Percentiles rank a stretch among this genome's conserved stretches.
Conservation (phyloP, 257 asterid species). For the Ballota nigra region DNA sequence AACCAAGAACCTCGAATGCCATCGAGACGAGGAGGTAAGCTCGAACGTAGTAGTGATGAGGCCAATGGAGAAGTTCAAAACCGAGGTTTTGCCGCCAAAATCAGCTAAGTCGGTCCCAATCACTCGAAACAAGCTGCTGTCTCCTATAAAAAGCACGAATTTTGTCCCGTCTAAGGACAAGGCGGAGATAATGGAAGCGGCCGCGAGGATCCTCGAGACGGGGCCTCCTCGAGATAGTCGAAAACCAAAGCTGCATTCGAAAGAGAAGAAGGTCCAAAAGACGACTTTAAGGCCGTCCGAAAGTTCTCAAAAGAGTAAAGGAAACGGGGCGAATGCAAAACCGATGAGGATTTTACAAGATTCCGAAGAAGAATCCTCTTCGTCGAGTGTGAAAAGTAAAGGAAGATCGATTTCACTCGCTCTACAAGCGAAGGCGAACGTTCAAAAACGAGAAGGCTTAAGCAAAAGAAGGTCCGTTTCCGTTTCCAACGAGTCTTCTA, state of each 20-base stretch:
- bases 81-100: slow-evolving; percentile 79
- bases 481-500: slow-evolving; percentile 33
- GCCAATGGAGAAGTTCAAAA: slow-evolving; percentile 75
- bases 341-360: slow-evolving; percentile 27
- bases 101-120: slow-evolving; percentile 84
- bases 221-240: too few species aligned
- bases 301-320: slow-evolving; percentile 42
- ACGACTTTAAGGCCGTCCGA: slow-evolving; percentile 40
- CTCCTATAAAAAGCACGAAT: slow-evolving; percentile 72
- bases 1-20: slow-evolving; percentile 31
- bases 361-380: slow-evolving; percentile 53
- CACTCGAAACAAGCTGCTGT: slow-evolving; percentile 77
- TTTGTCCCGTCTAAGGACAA: slow-evolving; percentile 63
- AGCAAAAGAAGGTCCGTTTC: slow-evolving; percentile 32
- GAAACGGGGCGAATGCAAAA: slow-evolving; percentile 25
- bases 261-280: slow-evolving; percentile 63
- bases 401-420: slow-evolving; percentile 87
- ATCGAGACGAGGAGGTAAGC: slow-evolving; percentile 29
- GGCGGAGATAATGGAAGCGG: slow-evolving; percentile 87
- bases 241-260: slow-evolving; percentile 53
- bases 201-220: slow-evolving; percentile 71
- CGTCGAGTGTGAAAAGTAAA: slow-evolving; percentile 33
- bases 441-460: slow-evolving; percentile 70
- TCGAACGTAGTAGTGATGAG: slow-evolving; percentile 24
- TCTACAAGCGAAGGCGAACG: slow-evolving; percentile 83